Evolutionary conservation across 345 rosid species (phyloP).

Genomic region (Alliaria petiolata): DNA sequence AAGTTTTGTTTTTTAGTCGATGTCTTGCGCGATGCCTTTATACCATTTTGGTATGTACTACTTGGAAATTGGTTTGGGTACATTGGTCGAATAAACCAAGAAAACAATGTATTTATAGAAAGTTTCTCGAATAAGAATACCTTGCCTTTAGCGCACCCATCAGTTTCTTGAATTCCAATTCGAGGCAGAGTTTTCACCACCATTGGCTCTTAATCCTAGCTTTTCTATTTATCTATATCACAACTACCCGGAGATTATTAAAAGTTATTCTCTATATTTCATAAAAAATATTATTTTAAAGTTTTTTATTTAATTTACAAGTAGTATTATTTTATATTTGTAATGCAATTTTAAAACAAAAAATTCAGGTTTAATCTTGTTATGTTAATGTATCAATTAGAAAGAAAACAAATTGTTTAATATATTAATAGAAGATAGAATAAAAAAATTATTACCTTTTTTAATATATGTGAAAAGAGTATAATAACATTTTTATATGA

Average conservation of each 20-base stretch:
- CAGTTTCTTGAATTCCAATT: conserved; percentile 9
- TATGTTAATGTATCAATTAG: too few species aligned
- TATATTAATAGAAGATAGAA: too few species aligned
- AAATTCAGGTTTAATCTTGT: too few species aligned
- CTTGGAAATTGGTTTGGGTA: neutral
- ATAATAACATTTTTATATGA: too few species aligned
- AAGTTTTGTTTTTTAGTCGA: neutral
- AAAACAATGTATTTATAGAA: conserved; percentile 9
- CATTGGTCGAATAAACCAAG: conserved; percentile 10
- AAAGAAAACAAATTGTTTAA: too few species aligned
- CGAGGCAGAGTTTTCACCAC: conserved; percentile 12
- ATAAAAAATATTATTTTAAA: too few species aligned
- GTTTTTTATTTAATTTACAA: too few species aligned
- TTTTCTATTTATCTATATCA: neutral
- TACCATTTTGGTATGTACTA: conserved; percentile 8
- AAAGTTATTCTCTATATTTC: too few species aligned
- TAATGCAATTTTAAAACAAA: too few species aligned
- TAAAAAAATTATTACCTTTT: too few species aligned
- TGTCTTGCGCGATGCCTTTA: neutral
- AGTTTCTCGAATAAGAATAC: neutral
- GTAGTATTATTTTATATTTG: too few species aligned
- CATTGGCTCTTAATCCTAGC: neutral
- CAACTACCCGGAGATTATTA: neutral
- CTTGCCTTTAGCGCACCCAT: conserved; percentile 5
- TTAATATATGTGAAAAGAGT: too few species aligned